These are phyloP conservation scores for Wickerhamiella australiensis DNA, from an alignment of 805 yeast species.

Conservation along the genomic window DNA sequence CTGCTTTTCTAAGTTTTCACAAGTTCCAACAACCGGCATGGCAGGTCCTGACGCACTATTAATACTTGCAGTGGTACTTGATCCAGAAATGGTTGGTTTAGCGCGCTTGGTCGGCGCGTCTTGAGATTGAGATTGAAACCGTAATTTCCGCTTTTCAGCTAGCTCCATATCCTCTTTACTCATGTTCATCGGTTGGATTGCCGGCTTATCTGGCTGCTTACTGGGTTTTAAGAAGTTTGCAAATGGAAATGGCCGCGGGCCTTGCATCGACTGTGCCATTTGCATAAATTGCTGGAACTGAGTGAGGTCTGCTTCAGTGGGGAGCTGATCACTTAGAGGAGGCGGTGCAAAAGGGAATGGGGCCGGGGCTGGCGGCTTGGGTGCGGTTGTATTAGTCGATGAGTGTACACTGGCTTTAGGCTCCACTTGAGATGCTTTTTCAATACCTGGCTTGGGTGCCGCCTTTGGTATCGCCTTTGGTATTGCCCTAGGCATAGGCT, in stretches of 20 bases:
- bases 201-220: not conserved
- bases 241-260: not conserved
- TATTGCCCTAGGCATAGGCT: not conserved
- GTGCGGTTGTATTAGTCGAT: too few species aligned
- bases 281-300: not conserved
- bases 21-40: conserved; percentile 46
- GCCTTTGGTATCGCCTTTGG: too few species aligned
- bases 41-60: conserved; percentile 11
- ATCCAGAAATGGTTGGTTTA: not conserved
- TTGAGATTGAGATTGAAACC: conserved; percentile 8
- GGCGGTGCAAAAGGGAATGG: not conserved
- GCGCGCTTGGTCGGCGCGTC: not conserved
- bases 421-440: too few species aligned
- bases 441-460: too few species aligned
- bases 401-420: too few species aligned
- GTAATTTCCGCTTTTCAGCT: not conserved
- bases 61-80: not conserved
- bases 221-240: not conserved
- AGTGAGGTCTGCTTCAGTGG: not conserved
- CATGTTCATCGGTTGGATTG: not conserved
- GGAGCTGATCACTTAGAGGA: not conserved
- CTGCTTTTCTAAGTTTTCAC: conserved; percentile 56
- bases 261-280: not conserved
- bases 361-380: not conserved
- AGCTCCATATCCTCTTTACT: not conserved